Conservation (phyloP, 140 eudicot species). For the Cichorium intybus region DNA sequence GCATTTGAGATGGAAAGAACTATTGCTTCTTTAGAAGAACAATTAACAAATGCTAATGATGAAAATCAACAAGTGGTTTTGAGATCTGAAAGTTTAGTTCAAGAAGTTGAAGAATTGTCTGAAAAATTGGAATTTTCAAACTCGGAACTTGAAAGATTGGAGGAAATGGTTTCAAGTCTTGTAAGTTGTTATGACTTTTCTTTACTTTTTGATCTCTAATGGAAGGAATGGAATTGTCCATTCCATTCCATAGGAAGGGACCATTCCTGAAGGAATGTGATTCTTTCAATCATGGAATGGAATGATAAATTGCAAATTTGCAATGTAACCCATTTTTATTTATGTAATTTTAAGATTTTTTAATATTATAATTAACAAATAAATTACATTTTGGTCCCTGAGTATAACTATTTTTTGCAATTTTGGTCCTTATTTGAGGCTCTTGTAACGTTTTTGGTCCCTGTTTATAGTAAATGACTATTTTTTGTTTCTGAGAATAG, state of each 20-base stretch:
- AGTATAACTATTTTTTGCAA: too few species aligned
- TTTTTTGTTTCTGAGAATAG: too few species aligned
- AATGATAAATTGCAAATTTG: too few species aligned
- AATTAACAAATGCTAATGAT: slow-evolving; percentile 46
- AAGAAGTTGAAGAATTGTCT: slow-evolving; percentile 51
- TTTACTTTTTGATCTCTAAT: neutral
- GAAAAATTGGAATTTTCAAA: slow-evolving; percentile 53
- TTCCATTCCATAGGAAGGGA: neutral
- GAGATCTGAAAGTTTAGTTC: slow-evolving; percentile 55
- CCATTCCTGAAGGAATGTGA: too few species aligned
- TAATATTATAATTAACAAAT: too few species aligned
- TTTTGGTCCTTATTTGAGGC: too few species aligned
- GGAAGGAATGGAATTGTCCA: neutral
- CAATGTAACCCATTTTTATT: neutral
- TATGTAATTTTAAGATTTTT: too few species aligned
- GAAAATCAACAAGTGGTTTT: slow-evolving; percentile 59
- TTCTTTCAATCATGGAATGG: too few species aligned
- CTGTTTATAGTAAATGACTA: too few species aligned
- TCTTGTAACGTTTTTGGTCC: too few species aligned
- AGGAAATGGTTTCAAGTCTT: slow-evolving; percentile 63
- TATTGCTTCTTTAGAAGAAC: slow-evolving; percentile 83
- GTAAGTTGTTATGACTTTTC: slow-evolving; percentile 44
- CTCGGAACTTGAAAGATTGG: slow-evolving; percentile 44
- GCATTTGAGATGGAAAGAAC: slow-evolving; percentile 97
- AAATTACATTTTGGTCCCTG: too few species aligned